These are phyloP conservation scores for Penicillium robsamsonii DNA, from an alignment of 495 filamentous ascomycete species.

Conservation along the genomic window DNA sequence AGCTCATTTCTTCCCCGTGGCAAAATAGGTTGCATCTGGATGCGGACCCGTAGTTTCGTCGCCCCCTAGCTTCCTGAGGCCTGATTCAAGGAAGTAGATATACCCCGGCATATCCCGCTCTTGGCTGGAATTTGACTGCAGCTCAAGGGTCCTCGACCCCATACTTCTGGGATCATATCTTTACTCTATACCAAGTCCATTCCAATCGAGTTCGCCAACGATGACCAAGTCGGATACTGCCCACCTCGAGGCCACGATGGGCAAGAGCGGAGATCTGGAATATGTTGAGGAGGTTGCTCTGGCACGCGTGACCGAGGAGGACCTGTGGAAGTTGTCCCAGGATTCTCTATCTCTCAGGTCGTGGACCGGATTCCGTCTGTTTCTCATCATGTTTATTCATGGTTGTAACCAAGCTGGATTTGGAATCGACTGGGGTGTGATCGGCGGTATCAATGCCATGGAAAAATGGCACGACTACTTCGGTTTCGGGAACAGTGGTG, in stretches of 20 bases:
- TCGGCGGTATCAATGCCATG: slow-evolving; percentile 37
- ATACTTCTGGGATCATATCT: slow-evolving; percentile 4
- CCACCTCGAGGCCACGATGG: slow-evolving; percentile 11
- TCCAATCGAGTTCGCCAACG: not conserved
- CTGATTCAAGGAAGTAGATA: slow-evolving; percentile 10
- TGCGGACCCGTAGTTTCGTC: not conserved
- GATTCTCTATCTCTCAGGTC: slow-evolving; percentile 34
- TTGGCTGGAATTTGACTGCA: not conserved
- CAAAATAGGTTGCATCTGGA: slow-evolving; percentile 13
- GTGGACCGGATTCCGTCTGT: slow-evolving; percentile 34
- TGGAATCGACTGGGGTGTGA: slow-evolving; percentile 45
- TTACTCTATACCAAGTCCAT: not conserved
- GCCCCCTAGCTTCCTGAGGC: slow-evolving; percentile 4
- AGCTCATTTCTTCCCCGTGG: slow-evolving; percentile 21
- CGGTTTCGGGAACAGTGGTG: slow-evolving; percentile 26
- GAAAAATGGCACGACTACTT: slow-evolving; percentile 36
- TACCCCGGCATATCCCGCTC: slow-evolving; percentile 11
- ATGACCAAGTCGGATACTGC: slow-evolving; percentile 8
- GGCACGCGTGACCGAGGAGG: slow-evolving; percentile 40
- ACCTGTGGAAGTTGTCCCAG: slow-evolving; percentile 32
- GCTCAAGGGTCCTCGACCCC: not conserved
- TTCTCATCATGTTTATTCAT: slow-evolving; percentile 39
- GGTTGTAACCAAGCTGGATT: slow-evolving; percentile 44
- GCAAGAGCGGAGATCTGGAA: slow-evolving; percentile 17
- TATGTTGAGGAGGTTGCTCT: slow-evolving; percentile 38